phyloP scores from a whole-genome alignment of 2,329 filamentous ascomycete species.

The Pseudophaeomoniella oleicola region DNA sequence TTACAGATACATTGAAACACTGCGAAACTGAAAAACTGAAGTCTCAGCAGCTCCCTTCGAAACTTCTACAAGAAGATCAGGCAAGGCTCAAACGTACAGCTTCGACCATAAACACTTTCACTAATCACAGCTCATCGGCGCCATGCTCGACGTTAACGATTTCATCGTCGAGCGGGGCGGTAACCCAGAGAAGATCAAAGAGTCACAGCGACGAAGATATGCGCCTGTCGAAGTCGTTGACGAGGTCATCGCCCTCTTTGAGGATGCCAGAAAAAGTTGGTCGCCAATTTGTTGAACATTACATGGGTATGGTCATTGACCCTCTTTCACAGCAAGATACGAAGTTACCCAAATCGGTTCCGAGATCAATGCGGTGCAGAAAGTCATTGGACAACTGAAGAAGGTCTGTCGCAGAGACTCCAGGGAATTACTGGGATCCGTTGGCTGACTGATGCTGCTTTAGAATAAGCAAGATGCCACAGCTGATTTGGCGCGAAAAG shows the following conservation, averaged over 20 bases:
- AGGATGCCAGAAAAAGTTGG: conserved; percentile 66
- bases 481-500: conserved; percentile 66
- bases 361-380: conserved; percentile 78
- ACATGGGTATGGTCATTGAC: conserved; percentile 2
- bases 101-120: no score
- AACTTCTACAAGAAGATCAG: no score
- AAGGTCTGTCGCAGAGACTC: conserved; percentile 57
- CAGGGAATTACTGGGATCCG: conserved; percentile 2
- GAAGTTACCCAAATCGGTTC: conserved; percentile 65
- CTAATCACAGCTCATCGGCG: neutral
- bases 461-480: conserved; percentile 75
- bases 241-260: conserved; percentile 74
- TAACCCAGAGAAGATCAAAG: conserved; percentile 78
- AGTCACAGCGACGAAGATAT: conserved; percentile 72
- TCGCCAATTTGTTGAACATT: conserved; percentile 8
- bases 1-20: neutral
- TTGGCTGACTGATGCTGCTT: conserved; percentile 5
- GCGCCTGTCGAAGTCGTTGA: conserved; percentile 76
- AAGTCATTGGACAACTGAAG: conserved; percentile 82
- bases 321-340: conserved; percentile 45
- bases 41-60: no score
- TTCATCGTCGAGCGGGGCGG: conserved; percentile 80
- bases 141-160: conserved; percentile 63
- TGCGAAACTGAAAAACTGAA: no score
- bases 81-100: no score